These are phyloP conservation scores for Ceratocystis huliohia DNA, from an alignment of 2,329 filamentous ascomycete species.

Conservation along the genomic window DNA sequence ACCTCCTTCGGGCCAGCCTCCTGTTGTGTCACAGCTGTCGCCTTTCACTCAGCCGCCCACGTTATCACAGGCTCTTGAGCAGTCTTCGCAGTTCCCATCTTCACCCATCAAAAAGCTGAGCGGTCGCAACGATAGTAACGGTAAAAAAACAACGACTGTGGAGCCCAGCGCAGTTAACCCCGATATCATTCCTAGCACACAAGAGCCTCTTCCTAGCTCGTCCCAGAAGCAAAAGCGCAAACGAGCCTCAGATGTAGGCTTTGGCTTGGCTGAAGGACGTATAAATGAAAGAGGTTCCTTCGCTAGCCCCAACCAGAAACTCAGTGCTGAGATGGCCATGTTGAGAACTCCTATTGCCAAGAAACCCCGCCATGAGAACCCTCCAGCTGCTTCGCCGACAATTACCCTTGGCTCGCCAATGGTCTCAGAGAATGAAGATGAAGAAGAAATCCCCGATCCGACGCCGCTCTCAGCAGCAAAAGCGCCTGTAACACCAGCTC, in stretches of 20 bases:
- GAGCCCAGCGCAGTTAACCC: not conserved
- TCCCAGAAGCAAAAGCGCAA: slow-evolving; percentile 2
- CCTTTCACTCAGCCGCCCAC: not conserved
- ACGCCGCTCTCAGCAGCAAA: not conserved
- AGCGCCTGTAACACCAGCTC: not conserved
- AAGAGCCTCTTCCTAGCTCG: not conserved
- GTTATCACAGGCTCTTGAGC: slow-evolving; percentile 4
- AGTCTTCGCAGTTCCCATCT: slow-evolving; percentile 11
- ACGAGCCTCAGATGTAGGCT: not conserved
- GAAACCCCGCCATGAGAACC: not conserved
- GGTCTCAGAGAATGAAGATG: slow-evolving; percentile 5
- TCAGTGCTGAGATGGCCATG: not conserved
- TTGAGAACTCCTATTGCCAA: not conserved
- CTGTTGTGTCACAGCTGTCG: not conserved
- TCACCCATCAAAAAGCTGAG: not conserved
- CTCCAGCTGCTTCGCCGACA: not conserved
- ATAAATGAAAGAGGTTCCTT: not conserved
- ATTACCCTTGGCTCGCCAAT: slow-evolving; percentile 12
- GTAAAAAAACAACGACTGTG: not conserved
- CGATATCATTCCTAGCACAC: slow-evolving; percentile 7
- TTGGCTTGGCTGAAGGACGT: not conserved
- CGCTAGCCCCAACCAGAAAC: not conserved
- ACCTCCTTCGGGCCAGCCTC: slow-evolving; percentile 1
- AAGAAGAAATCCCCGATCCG: not conserved
- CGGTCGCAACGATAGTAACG: not conserved